A percentile compares a stretch with the other conserved stretches of the same genome.
Conservation (phyloP, 2,329 filamentous ascomycete species). For the Phoma herbarum region DNA sequence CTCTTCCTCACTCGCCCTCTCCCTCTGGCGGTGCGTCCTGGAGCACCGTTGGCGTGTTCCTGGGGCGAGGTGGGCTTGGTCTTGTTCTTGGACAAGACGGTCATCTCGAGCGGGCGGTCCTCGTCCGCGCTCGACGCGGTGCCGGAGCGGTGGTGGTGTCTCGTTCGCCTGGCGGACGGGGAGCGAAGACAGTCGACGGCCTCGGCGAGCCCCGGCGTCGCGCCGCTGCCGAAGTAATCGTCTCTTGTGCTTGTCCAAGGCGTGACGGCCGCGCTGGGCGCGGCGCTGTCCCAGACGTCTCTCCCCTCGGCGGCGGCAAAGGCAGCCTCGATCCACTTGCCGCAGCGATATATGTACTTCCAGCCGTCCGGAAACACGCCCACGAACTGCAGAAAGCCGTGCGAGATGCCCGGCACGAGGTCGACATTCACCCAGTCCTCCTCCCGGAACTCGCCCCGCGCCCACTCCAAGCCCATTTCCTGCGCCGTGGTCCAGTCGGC, state of each 20-base stretch:
- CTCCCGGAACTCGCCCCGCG: conserved; percentile 69
- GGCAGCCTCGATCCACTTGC: conserved; percentile 81
- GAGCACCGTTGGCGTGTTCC: background rate
- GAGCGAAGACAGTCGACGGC: conserved; percentile 66
- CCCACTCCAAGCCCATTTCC: conserved; percentile 64
- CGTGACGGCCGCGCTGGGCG: conserved; percentile 18
- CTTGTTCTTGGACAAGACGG: conserved; percentile 46
- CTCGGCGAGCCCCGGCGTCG: conserved; percentile 77
- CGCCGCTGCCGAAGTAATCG: conserved; percentile 75
- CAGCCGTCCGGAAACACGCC: conserved; percentile 87
- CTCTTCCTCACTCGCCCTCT: conserved; percentile 41
- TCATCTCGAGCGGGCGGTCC: conserved; percentile 83
- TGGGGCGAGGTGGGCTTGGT: conserved; percentile 30
- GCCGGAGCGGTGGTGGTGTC: conserved; percentile 58
- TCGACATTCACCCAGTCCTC: conserved; percentile 81
- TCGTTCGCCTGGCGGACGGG: conserved; percentile 40
- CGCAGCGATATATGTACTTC: conserved; percentile 82
- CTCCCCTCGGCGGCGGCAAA: conserved; percentile 61
- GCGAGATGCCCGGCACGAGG: conserved; percentile 86
- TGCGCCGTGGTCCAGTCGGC: conserved; percentile 64
- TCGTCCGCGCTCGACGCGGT: conserved; percentile 79
- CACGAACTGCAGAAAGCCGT: conserved; percentile 94
- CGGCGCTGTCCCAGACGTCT: background rate
- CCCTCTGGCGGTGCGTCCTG: conserved; percentile 19
- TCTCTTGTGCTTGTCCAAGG: conserved; percentile 26